Evolutionary conservation across 2,329 filamentous ascomycete genomes (phyloP), one percentile per base, ranked within the genome.

Genomic region (Epichloe aotearoae): DNA sequence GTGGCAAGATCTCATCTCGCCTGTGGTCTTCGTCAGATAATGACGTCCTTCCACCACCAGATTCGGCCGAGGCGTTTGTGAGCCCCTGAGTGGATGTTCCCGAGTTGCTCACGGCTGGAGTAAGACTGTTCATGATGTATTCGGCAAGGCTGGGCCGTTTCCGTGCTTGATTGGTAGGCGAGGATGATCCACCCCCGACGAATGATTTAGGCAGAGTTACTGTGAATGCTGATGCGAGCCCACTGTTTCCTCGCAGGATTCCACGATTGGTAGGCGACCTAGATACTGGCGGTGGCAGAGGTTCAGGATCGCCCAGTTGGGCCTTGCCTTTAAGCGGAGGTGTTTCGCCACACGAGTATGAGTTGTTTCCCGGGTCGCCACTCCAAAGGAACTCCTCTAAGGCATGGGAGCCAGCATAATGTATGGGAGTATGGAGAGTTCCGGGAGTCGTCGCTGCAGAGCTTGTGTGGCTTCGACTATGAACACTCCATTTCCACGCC

Each of bases 71-170:
- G 15, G 73, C 60, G 4, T 73, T 73, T 1, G 73, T 72, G 17
- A 65, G 66, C 14, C 71, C 73, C 71, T 74, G 77, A 0, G 72
- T 46, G 2, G 51, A 53, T 20, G 48, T 46, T 15, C 38, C 73
- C 8, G 78, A 71, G 53, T 73, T 76, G 34, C 61, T 59, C 15
- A 59, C 59, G 42, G 72, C 71, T 1, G 76, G 71, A 1, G 76
- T 71, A 17, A 83, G 64, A 43, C 72, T 79, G 53, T 68, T 73
- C 23, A 82, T 63, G 44, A 82, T 75, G 15, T 73, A 76, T 55
- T 84, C 82, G 1, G 77, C 79, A 5, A 81, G 80, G 54, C 80
- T 84, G 4, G 74, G 74, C 37, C 75, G 73, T 62, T 84, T 84
- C 36, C 64, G 69, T 12, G 61, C 60, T 12, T 63, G 69, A 41